Conservation (phyloP, 306 rosid species). For the Trifolium pratense region DNA sequence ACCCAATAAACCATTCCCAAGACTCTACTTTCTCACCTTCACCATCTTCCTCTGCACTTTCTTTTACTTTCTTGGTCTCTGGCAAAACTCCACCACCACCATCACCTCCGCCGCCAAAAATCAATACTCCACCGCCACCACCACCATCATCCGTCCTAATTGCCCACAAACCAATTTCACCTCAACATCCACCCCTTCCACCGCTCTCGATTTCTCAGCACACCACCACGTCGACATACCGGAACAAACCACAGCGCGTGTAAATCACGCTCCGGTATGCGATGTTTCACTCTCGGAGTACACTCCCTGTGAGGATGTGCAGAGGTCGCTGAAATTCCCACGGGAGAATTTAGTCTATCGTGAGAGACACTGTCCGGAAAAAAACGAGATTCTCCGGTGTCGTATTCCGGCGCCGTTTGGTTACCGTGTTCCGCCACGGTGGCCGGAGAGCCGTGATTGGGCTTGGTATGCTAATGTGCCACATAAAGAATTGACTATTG, state of each 20-base stretch:
- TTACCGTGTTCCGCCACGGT: constrained; percentile 69
- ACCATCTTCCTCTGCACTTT: constrained; percentile 60
- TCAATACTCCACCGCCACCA: not conserved
- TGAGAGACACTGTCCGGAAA: constrained; percentile 82
- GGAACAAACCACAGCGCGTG: constrained; percentile 32
- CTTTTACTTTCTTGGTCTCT: constrained; percentile 70
- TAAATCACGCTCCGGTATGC: constrained; percentile 47
- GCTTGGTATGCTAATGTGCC: constrained; percentile 93
- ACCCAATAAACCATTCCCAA: constrained; percentile 41
- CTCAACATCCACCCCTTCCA: not conserved
- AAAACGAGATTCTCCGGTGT: constrained; percentile 60
- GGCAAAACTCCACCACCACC: constrained; percentile 56
- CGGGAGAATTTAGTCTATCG: constrained; percentile 62
- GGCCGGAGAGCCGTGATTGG: constrained; percentile 85
- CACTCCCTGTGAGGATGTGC: constrained; percentile 88
- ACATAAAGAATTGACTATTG: constrained; percentile 79
- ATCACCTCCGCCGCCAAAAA: not conserved
- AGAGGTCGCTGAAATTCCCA: constrained; percentile 68
- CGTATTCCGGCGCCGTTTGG: constrained; percentile 75
- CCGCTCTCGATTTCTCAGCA: constrained; percentile 62
- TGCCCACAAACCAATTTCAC: not conserved
- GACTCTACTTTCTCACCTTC: constrained; percentile 51
- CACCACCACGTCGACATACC: constrained; percentile 57
- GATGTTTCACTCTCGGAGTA: constrained; percentile 52
- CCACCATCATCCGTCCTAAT: not conserved